Base-by-base conservation (phyloP, 768 basidiomycete species). In the Boletus pseudo-olivaceus region DNA sequence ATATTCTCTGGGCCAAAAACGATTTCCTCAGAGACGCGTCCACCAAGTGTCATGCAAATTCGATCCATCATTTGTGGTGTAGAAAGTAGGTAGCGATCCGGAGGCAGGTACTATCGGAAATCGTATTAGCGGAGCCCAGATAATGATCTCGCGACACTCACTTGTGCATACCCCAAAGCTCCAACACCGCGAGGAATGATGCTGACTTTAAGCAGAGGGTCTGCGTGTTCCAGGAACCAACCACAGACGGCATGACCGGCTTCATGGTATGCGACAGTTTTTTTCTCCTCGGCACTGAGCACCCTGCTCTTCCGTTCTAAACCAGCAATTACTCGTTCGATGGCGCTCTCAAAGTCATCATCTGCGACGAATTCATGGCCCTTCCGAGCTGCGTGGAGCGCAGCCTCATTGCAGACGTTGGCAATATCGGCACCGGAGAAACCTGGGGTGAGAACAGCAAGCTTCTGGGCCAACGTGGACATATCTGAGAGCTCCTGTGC, bases 401-500 rank as follows among this genome's bases (percentile, higher is more conserved):
- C 97, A 29, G 93, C 93, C 71, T 99, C 97, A 69, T 99, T 99
- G 70, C 93, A 97, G 19, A 98, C 96, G 64, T 99, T 99, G 56
- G 97, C 97, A 61, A 99, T 96, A 67, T 99, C 97, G 3, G 97
- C 97, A 60, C 97, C 97, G 14, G 94, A 97, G 75, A 99, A 98
- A 1, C 97, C 97, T 19, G 97, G 96, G 0, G 97, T 98, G 39
- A 98, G 84, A 19, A 98, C 90, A 4, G 91, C 93, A 49, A 99
- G 84, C 72, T 98, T 98, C 66, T 95, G 90, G 2, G 95, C 87
- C 55, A 98, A 80, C 17, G 73, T 67, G 48, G 78, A 70, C 52
- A 79, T 61, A 59, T 82, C 78, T 51, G 65, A 71, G 40, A 88
- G 75, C 1, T 73, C 67, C 37, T 78, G 74, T 34, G 82, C 73